Evolutionary conservation across 495 filamentous ascomycete species (phyloP).

Genomic region (Astrothelium macrocarpum): DNA sequence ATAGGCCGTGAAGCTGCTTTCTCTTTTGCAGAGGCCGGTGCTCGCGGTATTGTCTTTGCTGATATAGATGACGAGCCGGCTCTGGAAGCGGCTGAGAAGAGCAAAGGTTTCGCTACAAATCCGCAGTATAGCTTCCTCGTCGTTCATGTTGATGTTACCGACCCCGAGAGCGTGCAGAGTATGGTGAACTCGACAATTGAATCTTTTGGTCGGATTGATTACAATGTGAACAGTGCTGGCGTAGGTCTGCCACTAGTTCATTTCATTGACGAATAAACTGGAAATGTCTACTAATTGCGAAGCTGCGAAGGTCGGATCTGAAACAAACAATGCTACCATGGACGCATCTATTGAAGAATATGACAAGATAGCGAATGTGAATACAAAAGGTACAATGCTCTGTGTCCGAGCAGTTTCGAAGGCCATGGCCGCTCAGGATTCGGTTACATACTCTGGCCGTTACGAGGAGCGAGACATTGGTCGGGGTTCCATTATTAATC

Average conservation of each 20-base stretch:
- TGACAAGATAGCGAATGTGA: conserved; percentile 11
- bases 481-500: conserved; percentile 39
- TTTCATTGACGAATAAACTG: neutral
- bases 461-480: conserved; percentile 2
- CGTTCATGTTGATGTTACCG: neutral
- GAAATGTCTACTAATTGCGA: neutral
- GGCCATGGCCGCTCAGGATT: conserved; percentile 3
- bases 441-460: neutral
- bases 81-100: conserved; percentile 8
- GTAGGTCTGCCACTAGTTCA: neutral
- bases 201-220: conserved; percentile 14
- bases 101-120: conserved; percentile 3
- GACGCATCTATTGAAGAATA: conserved; percentile 2
- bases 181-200: conserved; percentile 11
- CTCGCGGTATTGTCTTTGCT: conserved; percentile 11
- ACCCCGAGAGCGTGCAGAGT: neutral
- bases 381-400: conserved; percentile 12
- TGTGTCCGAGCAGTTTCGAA: conserved; percentile 11
- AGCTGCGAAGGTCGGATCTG: neutral
- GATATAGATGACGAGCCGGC: conserved; percentile 11
- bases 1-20: conserved; percentile 15
- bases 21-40: conserved; percentile 11
- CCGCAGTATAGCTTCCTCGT: neutral
- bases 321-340: neutral
- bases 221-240: conserved; percentile 14